phyloP scores from a whole-genome alignment of 768 basidiomycete genomes.

The Lyophyllum semitale region DNA sequence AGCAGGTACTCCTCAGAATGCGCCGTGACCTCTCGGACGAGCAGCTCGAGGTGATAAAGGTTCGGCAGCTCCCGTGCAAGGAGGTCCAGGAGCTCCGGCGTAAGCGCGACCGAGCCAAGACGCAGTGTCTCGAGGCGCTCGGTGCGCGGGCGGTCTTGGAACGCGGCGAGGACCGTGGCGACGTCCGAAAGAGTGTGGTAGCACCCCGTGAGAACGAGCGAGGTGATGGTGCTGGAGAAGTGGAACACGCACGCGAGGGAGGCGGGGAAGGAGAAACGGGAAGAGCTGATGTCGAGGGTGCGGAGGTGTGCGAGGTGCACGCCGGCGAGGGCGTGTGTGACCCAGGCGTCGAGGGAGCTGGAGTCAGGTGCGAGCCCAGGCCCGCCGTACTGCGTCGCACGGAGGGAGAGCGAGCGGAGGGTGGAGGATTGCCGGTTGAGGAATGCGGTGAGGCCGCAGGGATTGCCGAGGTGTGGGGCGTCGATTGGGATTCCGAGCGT shows the following conservation, averaged over 20 bases:
- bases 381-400: slow-evolving; percentile 44
- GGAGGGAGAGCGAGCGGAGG: slow-evolving; percentile 39
- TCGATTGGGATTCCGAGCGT: slow-evolving; percentile 43
- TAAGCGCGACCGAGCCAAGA: slow-evolving; percentile 41
- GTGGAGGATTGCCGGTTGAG: slow-evolving; percentile 35
- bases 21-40: slow-evolving; percentile 40
- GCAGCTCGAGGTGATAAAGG: slow-evolving; percentile 37
- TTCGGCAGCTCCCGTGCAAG: slow-evolving; percentile 37
- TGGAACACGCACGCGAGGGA: slow-evolving; percentile 46
- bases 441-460: slow-evolving; percentile 36
- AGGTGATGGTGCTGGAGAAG: slow-evolving; percentile 34
- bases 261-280: slow-evolving; percentile 34
- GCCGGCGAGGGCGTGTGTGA: slow-evolving; percentile 27
- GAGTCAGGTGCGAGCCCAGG: slow-evolving; percentile 29
- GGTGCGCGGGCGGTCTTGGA: slow-evolving; percentile 17
- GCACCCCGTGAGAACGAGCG: slow-evolving; percentile 40
- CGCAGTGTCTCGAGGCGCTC: slow-evolving; percentile 33
- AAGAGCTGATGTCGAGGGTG: slow-evolving; percentile 21
- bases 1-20: slow-evolving; percentile 19
- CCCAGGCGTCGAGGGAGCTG: slow-evolving; percentile 38
- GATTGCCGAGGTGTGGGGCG: slow-evolving; percentile 42
- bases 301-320: slow-evolving; percentile 26
- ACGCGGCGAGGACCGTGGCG: slow-evolving; percentile 27
- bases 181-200: slow-evolving; percentile 39
- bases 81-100: slow-evolving; percentile 43